phyloP scores from a whole-genome alignment of 768 basidiomycete genomes.

The Naganishia onofrii region DNA sequence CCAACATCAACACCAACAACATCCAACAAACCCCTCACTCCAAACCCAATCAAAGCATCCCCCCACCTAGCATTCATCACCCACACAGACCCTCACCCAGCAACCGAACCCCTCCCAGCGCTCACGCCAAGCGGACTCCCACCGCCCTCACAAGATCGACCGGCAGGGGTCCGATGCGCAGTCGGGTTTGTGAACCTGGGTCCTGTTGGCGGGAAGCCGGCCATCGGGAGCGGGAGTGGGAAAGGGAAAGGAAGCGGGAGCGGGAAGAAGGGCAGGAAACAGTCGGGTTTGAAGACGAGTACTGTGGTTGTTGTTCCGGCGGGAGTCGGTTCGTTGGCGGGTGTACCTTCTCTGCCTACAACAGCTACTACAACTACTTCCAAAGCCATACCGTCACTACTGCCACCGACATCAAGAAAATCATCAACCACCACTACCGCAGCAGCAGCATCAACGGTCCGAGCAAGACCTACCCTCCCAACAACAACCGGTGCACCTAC shows the following conservation, averaged over 20 bases:
- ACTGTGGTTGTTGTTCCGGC: not conserved
- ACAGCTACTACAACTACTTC: no score
- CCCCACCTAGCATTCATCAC: conserved; percentile 31
- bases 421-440: not conserved
- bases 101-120: conserved; percentile 16
- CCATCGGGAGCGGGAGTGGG: not conserved
- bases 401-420: not conserved
- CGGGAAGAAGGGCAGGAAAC: not conserved
- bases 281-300: conserved; percentile 8
- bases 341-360: not conserved
- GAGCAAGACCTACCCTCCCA: not conserved
- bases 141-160: not conserved
- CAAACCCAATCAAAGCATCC: conserved; percentile 20
- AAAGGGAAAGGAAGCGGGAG: no score
- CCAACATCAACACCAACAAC: not conserved
- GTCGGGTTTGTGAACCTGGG: conserved; percentile 12
- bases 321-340: no score
- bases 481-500: conserved; percentile 15
- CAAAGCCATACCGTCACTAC: not conserved
- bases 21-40: conserved; percentile 16
- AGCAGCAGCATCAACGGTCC: not conserved
- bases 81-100: conserved; percentile 24
- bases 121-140: conserved; percentile 23
- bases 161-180: conserved; percentile 5
- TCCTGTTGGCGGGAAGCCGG: conserved; percentile 8